Percentiles rank a stretch among this genome's conserved stretches.
phyloP scores from a whole-genome alignment of 352 stramenopile genomes.

The Pythium oligandrum region DNA sequence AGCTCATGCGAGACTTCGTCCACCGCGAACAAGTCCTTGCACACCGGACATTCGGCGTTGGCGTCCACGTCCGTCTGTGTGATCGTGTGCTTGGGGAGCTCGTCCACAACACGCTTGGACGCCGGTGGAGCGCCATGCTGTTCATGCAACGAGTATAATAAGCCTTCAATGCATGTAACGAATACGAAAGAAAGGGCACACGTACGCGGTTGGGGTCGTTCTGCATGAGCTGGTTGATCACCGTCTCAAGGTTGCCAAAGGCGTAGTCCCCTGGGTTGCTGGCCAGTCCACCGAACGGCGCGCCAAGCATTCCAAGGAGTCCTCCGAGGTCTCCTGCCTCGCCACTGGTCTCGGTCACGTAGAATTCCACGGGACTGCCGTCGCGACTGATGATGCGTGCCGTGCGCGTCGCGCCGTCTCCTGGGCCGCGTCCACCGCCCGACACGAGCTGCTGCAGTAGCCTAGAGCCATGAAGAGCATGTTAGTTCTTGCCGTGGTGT shows the following conservation, averaged over 20 bases:
- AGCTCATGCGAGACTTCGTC: slow-evolving; percentile 70
- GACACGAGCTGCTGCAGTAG: slow-evolving; percentile 19
- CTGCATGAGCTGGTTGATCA: slow-evolving; percentile 89
- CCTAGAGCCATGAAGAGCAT: slow-evolving; percentile 7
- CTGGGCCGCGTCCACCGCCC: slow-evolving; percentile 2
- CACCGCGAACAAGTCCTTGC: slow-evolving; percentile 82
- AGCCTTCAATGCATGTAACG: background rate
- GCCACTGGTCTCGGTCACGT: slow-evolving; percentile 53
- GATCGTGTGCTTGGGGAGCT: slow-evolving; percentile 70
- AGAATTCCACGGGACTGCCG: slow-evolving; percentile 73
- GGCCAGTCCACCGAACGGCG: slow-evolving; percentile 30
- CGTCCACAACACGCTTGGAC: slow-evolving; percentile 70
- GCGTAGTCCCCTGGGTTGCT: slow-evolving; percentile 79
- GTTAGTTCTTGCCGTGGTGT: background rate
- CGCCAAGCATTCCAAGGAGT: slow-evolving; percentile 49
- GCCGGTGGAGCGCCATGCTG: slow-evolving; percentile 78
- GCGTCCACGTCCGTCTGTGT: slow-evolving; percentile 66
- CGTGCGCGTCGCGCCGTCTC: slow-evolving; percentile 13
- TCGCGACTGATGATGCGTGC: slow-evolving; percentile 59
- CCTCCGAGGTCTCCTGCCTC: slow-evolving; percentile 23
- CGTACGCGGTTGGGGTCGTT: slow-evolving; percentile 82
- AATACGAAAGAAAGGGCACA: background rate
- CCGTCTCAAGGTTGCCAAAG: slow-evolving; percentile 76
- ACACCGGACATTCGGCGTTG: slow-evolving; percentile 79
- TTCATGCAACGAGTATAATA: slow-evolving; percentile 3